Evolutionary conservation across 441 rosid genomes (phyloP).

Genomic region (Rhodomyrtus psidioides): DNA sequence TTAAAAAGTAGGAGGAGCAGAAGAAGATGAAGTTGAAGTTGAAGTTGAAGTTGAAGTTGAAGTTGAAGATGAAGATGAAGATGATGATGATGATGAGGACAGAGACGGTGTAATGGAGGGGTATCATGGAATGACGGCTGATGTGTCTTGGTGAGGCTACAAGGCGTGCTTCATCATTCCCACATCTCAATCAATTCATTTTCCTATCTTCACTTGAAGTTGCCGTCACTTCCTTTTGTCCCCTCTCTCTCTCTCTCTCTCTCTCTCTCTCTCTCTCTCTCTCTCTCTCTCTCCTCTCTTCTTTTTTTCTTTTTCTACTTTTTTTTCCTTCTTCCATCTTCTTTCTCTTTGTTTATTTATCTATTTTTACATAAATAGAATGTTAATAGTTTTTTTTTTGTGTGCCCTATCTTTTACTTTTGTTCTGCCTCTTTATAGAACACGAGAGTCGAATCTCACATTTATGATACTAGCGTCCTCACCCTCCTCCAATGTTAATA

Average conservation of each 20-base stretch:
- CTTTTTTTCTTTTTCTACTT: too few relatives aligned
- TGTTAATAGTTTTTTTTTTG: not conserved
- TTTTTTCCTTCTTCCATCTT: not conserved
- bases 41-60: not conserved
- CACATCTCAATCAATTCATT: not conserved
- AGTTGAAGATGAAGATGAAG: not conserved
- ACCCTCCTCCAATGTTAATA: not conserved
- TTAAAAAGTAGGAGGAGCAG: not conserved
- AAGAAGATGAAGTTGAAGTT: not conserved
- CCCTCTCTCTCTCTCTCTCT: not conserved
- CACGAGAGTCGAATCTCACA: too few relatives aligned
- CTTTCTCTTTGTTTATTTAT: not conserved
- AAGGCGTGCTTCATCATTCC: conserved; percentile 23
- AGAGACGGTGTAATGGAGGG: not conserved
- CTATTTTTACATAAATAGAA: not conserved
- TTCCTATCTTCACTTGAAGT: conserved; percentile 1
- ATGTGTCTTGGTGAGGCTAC: conserved; percentile 24
- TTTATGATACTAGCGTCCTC: too few relatives aligned
- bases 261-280: not conserved
- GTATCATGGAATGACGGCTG: conserved; percentile 3
- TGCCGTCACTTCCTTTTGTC: conserved; percentile 7
- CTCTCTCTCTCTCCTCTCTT: not conserved
- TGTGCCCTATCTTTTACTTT: too few relatives aligned
- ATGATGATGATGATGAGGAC: not conserved
- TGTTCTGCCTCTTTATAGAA: too few relatives aligned